These are phyloP conservation scores for Priceomyces carsonii DNA, from an alignment of 805 yeast genomes.

Conservation along the genomic window DNA sequence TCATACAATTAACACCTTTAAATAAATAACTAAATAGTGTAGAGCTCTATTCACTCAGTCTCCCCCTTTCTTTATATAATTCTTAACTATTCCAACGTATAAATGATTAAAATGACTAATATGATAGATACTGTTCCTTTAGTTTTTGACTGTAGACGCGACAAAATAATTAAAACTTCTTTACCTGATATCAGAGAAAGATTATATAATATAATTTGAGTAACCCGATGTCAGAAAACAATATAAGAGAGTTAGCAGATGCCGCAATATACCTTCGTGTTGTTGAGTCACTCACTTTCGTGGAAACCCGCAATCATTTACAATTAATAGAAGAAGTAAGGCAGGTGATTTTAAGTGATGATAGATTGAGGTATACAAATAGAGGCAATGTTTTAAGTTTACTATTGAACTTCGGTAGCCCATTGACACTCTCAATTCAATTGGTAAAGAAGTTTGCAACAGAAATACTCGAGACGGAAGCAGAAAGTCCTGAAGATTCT, in stretches of 20 bases:
- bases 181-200: too few species aligned
- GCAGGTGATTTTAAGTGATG: conserved; percentile 1
- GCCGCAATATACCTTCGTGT: conserved; percentile 5
- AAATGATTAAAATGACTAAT: too few species aligned
- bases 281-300: background rate
- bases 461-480: background rate
- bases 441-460: conserved; percentile 1
- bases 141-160: too few species aligned
- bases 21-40: too few species aligned
- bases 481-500: background rate
- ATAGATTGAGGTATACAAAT: conserved; percentile 2
- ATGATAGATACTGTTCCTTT: too few species aligned
- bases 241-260: conserved; percentile 1
- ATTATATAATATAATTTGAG: too few species aligned
- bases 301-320: too few species aligned
- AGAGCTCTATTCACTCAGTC: too few species aligned
- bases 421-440: conserved; percentile 3
- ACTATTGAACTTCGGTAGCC: conserved; percentile 7
- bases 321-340: conserved; percentile 1
- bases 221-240: background rate
- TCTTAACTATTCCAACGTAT: too few species aligned
- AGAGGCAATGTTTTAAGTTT: conserved; percentile 8
- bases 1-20: too few species aligned
- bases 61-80: too few species aligned
- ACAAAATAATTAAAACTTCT: too few species aligned